Evolutionary conservation across 441 rosid genomes (phyloP).

Genomic region (Sinapis alba): DNA sequence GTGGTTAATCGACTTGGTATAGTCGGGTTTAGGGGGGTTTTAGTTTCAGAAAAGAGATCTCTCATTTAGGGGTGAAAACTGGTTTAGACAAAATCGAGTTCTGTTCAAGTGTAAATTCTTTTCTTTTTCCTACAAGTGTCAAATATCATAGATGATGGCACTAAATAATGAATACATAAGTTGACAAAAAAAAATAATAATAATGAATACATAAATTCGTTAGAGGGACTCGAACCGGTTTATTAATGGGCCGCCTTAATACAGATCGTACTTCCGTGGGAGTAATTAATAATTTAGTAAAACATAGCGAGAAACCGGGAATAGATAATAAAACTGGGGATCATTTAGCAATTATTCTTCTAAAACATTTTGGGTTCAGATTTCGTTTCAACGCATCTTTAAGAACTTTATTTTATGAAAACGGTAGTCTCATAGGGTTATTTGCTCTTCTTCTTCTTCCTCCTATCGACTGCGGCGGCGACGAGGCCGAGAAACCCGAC

Average conservation of each 20-base stretch:
- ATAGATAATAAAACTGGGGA: neutral
- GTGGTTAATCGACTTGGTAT: too few relatives aligned
- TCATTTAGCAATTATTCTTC: neutral
- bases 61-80: too few relatives aligned
- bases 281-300: neutral
- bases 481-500: slow-evolving; percentile 28
- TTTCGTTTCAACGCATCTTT: slow-evolving; percentile 16
- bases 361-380: slow-evolving; percentile 13
- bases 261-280: neutral
- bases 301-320: neutral
- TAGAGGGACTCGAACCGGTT: neutral
- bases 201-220: too few relatives aligned
- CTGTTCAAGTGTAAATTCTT: too few relatives aligned
- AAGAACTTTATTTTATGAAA: neutral
- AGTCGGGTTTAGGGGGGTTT: too few relatives aligned
- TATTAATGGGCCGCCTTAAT: neutral
- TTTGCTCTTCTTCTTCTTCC: neutral
- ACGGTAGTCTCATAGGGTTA: slow-evolving; percentile 22
- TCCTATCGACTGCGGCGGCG: slow-evolving; percentile 31
- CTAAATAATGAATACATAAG: too few relatives aligned
- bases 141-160: too few relatives aligned
- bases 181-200: too few relatives aligned
- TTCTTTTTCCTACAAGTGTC: too few relatives aligned
- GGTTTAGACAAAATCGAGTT: too few relatives aligned
- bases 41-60: too few relatives aligned